phyloP scores from a whole-genome alignment of 2,329 filamentous ascomycete species.

The Ceratocystis albifundus region DNA sequence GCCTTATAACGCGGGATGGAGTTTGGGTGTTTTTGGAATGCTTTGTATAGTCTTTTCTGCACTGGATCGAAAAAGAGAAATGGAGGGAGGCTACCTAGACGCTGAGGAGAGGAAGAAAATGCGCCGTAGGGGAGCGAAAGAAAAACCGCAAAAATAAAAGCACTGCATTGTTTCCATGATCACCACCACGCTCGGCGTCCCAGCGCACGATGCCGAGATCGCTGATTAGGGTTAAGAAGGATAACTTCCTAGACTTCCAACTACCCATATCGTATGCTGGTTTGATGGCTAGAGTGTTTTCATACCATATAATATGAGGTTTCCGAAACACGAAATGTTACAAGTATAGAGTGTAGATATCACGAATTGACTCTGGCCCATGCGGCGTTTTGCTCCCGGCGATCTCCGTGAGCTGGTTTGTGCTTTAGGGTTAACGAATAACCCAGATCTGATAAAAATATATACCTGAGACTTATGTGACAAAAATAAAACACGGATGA shows the following conservation, averaged over 20 bases:
- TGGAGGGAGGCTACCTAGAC: not conserved
- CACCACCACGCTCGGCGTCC: not conserved
- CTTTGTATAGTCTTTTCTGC: not conserved
- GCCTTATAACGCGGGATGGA: not conserved
- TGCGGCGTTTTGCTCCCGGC: slow-evolving; percentile 1
- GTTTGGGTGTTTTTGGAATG: slow-evolving; percentile 11
- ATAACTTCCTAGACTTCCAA: too few relatives aligned
- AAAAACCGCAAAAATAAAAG: slow-evolving; percentile 2
- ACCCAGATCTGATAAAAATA: slow-evolving; percentile 15
- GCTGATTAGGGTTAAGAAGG: not conserved
- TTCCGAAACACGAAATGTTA: not conserved
- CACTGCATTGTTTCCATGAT: not conserved
- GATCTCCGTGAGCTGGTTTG: slow-evolving; percentile 13
- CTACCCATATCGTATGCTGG: too few relatives aligned
- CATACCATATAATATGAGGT: too few relatives aligned
- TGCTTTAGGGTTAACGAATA: slow-evolving; percentile 1
- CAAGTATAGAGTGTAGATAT: not conserved
- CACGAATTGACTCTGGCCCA: not conserved
- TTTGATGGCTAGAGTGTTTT: too few relatives aligned
- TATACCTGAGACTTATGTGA: not conserved
- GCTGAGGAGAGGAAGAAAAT: not conserved
- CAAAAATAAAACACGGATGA: slow-evolving; percentile 2
- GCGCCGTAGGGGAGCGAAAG: not conserved
- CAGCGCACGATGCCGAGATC: too few relatives aligned
- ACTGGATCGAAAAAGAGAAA: slow-evolving; percentile 2